Evolutionary conservation across 1,139 yeast genomes (phyloP), one percentile per base, ranked within the genome.

Genomic region (Geotrichum cucujoidarum): DNA sequence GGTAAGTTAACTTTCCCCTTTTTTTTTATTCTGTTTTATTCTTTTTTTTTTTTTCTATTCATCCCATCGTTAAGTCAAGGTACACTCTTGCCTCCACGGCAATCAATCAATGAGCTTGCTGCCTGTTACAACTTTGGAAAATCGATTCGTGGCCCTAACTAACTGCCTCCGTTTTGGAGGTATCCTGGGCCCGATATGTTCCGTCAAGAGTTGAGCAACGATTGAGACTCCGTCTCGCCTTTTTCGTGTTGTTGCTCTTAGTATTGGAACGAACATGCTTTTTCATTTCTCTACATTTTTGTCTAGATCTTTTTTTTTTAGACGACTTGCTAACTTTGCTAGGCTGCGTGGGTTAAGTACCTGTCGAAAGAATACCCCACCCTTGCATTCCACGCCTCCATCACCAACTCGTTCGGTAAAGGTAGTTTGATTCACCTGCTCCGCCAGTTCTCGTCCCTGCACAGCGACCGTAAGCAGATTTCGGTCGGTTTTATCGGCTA

Each of bases 311-410:
- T 46, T n/a, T 47, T 52, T 50, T 48, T 61, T 76, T 75, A 89
- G 7, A 18, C 43, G 44, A 56, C 83, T 77, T 74, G 78, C 81
- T 36, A 24, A 30, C 36, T 36, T 49, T 43, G 53, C 53, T 68
- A 90, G 97, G 97, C 97, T 66, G 96, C 97, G 43, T 92, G 98
- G 98, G 96, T 92, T 46, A 92, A 92, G 66, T 92, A 85, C 66
- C 74, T 92, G 57, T 89, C 97, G 1, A 89, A 87, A 63, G 86
- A 81, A 53, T 88, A 80, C 64, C 98, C 98, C 43, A 92, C 98
- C 2, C 74, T 92, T 61, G 98, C 98, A 54, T 92, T 92, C 75
- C 98, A 92, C 68, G 97, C 98, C 2, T 89, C 97, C 3, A 92
- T 92, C 59, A 92, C 95, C 57, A 92, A 92, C 67, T 89, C 97